A percentile compares a stretch with the other conserved stretches of the same genome.
These are phyloP conservation scores for Wallacemonas sp. DNA, from an alignment of 208 protist species.

Conservation along the genomic window DNA sequence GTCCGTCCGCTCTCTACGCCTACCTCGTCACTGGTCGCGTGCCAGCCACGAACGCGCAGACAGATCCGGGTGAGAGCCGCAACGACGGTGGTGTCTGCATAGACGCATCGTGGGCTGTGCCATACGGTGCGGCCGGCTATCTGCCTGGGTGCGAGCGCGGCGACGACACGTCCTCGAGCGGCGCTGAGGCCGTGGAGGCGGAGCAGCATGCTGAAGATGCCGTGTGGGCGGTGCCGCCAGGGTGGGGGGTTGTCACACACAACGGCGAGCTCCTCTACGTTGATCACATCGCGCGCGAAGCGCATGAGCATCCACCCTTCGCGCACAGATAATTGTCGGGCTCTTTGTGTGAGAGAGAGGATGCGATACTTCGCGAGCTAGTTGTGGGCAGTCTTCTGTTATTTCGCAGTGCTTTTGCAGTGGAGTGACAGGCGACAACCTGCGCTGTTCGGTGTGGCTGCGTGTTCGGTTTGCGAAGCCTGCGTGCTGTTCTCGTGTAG, in stretches of 20 bases:
- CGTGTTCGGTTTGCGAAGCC: background rate
- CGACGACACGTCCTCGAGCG: too few species aligned
- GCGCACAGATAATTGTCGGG: background rate
- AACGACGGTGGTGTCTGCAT: background rate
- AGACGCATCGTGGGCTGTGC: background rate
- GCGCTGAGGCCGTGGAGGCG: background rate
- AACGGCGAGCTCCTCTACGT: slow-evolving; percentile 48
- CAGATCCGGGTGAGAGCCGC: too few species aligned
- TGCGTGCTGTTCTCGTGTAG: slow-evolving; percentile 4
- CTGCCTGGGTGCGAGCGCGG: background rate
- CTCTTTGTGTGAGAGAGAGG: background rate
- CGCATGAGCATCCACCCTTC: slow-evolving; percentile 44
- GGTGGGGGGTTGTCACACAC: slow-evolving; percentile 56
- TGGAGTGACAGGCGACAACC: too few species aligned
- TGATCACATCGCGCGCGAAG: slow-evolving; percentile 62
- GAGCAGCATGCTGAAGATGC: slow-evolving; percentile 3
- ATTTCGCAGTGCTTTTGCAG: too few species aligned
- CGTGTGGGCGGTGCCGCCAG: slow-evolving; percentile 34
- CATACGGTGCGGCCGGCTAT: slow-evolving; percentile 1
- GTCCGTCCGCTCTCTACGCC: background rate
- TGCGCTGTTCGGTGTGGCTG: too few species aligned
- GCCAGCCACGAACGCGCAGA: background rate
- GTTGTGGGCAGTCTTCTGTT: too few species aligned
- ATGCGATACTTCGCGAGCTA: too few species aligned
- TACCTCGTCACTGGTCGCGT: background rate